These are phyloP conservation scores for Cercospora zeina DNA, from an alignment of 2,329 filamentous ascomycete genomes.

Conservation along the genomic window DNA sequence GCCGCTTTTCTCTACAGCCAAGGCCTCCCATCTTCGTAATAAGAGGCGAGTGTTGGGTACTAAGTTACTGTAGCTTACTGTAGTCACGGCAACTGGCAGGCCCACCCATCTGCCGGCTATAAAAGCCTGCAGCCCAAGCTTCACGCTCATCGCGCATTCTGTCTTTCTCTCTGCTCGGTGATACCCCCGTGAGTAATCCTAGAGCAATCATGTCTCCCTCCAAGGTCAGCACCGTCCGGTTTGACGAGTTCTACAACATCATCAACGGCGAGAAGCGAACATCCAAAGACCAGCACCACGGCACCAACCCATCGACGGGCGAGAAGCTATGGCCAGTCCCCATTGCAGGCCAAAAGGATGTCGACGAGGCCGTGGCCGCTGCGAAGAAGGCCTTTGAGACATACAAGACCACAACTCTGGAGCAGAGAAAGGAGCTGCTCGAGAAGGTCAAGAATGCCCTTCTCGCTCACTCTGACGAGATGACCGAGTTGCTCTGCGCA, in stretches of 20 bases:
- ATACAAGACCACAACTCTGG: constrained; percentile 38
- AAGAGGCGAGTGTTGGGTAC: not conserved
- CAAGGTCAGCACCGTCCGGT: constrained; percentile 44
- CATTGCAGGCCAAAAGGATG: constrained; percentile 42
- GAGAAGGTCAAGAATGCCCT: constrained; percentile 40
- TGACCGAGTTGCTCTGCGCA: constrained; percentile 40
- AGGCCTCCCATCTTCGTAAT: not conserved
- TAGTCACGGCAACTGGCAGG: constrained; percentile 10
- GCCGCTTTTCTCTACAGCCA: constrained; percentile 2
- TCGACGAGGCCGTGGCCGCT: constrained; percentile 43
- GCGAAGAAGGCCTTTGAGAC: constrained; percentile 43
- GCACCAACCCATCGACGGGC: constrained; percentile 41
- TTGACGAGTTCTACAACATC: constrained; percentile 44
- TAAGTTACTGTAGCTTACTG: not conserved
- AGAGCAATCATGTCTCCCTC: constrained; percentile 48
- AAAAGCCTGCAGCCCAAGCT: constrained; percentile 12
- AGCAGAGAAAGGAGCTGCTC: constrained; percentile 43
- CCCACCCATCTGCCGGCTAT: constrained; percentile 18
- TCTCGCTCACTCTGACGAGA: constrained; percentile 39
- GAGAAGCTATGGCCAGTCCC: constrained; percentile 44
- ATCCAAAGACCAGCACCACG: constrained; percentile 39
- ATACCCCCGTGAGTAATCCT: not conserved
- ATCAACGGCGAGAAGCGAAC: constrained; percentile 42
- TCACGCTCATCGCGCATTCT: not conserved
- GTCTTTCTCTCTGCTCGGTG: not conserved